Base-by-base conservation (phyloP, 257 asterid species). In the Fraxinus pennsylvanica region DNA sequence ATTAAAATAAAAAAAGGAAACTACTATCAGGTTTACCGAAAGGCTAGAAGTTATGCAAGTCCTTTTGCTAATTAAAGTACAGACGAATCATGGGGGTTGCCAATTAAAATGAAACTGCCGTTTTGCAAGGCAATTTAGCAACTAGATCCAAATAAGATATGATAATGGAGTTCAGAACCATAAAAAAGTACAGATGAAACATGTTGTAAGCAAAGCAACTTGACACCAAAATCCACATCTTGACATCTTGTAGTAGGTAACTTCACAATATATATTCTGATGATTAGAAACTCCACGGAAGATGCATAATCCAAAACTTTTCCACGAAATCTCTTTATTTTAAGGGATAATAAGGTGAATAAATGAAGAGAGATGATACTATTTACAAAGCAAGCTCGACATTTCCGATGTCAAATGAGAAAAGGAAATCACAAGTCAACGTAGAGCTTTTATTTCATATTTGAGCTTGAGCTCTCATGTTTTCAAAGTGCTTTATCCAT, bases 361-460 rank as follows among this genome's bases (percentile, higher is more conserved):
- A 32, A 63, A 25, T 63, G 36, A 63, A 25, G 69, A 10, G 17
- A 63, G 35, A 3, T 63, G 17, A 6, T 17, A 19, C 4, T 43
- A 43, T 13, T 47, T 57, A 63, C 13, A 27, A 72, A 15, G 15
- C 15, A 35, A 68, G 22, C 61, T 30, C 39, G 17, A 77, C 32
- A 52, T 66, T 29, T 76, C 72, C 75, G 4, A 39, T 43, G 35
- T 54, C 57, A 17, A 61, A 13, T 57, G 69, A 25, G 78, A 72
- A 65, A 47, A 43, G 2, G 35, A 41, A 25, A 63, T 9, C 71
- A 75, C 25, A 75, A 8, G 30, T 21, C 27, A 38, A 21, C 15
- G 5, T 45, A 5, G 12, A n/a, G 41, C 41, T 4, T 65, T 41
- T 65, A 50, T 43, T 43, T 45, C 45, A 52, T 39, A 73, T 8